A percentile compares a stretch with the other conserved stretches of the same genome.
These are phyloP conservation scores for Entomortierella chlamydospora DNA, from an alignment of 192 early-diverging fungal species.

Conservation along the genomic window DNA sequence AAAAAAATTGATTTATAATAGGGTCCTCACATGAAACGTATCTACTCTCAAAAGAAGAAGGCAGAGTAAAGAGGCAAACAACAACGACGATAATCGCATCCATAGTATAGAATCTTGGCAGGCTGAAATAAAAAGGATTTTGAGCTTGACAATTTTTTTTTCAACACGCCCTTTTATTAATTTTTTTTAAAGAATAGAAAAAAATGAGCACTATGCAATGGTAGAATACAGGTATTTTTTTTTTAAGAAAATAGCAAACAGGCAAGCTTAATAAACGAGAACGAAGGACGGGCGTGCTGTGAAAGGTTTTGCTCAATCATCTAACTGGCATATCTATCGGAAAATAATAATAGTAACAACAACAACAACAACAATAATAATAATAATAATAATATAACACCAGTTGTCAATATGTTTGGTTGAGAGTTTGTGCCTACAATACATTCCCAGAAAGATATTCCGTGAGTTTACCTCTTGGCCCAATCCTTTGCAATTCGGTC, in stretches of 20 bases:
- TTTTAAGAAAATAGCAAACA: not conserved
- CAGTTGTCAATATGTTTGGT: too few species aligned
- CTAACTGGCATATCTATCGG: constrained; percentile 51
- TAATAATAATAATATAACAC: not conserved
- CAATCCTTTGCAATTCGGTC: constrained; percentile 92
- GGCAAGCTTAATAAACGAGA: too few species aligned
- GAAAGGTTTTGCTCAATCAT: too few species aligned
- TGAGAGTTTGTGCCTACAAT: not conserved
- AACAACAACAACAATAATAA: not conserved
- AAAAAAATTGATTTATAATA: not conserved
- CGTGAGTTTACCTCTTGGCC: constrained; percentile 73
- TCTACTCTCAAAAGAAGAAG: constrained; percentile 46
- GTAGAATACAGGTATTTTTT: not conserved
- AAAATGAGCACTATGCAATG: not conserved
- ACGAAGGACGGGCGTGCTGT: too few species aligned
- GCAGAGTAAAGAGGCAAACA: constrained; percentile 30
- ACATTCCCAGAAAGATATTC: not conserved
- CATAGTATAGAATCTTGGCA: not conserved
- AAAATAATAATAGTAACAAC: not conserved
- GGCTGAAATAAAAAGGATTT: not conserved
- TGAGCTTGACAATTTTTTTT: too few species aligned
- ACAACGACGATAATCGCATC: not conserved
- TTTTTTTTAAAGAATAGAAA: not conserved
- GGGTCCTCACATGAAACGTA: constrained; percentile 53
- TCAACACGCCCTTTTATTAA: not conserved